These are phyloP conservation scores for Wallacemonas sp. DNA, from an alignment of 208 protist genomes.

Conservation along the genomic window DNA sequence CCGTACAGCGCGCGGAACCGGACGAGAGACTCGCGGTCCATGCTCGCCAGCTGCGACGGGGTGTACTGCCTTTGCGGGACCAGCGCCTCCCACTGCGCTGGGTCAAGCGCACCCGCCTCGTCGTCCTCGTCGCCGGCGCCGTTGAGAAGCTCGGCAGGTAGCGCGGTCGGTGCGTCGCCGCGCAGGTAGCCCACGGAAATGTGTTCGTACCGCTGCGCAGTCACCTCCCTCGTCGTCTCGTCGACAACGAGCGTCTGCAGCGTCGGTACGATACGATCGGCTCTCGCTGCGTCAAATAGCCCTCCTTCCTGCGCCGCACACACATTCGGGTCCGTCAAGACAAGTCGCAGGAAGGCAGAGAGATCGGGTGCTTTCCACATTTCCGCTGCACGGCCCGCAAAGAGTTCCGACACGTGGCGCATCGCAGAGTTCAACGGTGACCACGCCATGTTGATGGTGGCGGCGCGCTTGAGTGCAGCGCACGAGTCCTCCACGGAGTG, in stretches of 20 bases:
- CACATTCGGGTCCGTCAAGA: background rate
- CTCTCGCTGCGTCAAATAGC: background rate
- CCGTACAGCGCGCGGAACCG: conserved; percentile 37
- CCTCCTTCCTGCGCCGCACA: background rate
- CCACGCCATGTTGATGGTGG: background rate
- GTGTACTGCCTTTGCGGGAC: background rate
- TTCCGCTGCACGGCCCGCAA: conserved; percentile 64
- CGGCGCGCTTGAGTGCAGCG: background rate
- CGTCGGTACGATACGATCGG: no score
- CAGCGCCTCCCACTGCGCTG: background rate
- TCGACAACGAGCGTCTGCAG: background rate
- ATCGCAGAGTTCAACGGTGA: background rate
- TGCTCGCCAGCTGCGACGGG: conserved; percentile 5
- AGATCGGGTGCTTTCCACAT: conserved; percentile 71
- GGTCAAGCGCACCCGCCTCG: background rate
- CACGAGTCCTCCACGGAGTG: conserved; percentile 3
- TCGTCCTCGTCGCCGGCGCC: conserved; percentile 13
- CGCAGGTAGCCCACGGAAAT: conserved; percentile 41
- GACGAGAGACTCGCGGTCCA: conserved; percentile 31
- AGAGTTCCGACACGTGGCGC: conserved; percentile 37
- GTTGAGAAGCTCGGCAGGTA: conserved; percentile 51
- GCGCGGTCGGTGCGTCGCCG: conserved; percentile 31
- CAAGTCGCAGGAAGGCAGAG: conserved; percentile 13
- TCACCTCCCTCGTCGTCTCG: conserved; percentile 7
- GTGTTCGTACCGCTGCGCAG: conserved; percentile 14